Evolutionary conservation across 192 early-diverging fungal genomes (phyloP).

Genomic region (Coemansia sp.): DNA sequence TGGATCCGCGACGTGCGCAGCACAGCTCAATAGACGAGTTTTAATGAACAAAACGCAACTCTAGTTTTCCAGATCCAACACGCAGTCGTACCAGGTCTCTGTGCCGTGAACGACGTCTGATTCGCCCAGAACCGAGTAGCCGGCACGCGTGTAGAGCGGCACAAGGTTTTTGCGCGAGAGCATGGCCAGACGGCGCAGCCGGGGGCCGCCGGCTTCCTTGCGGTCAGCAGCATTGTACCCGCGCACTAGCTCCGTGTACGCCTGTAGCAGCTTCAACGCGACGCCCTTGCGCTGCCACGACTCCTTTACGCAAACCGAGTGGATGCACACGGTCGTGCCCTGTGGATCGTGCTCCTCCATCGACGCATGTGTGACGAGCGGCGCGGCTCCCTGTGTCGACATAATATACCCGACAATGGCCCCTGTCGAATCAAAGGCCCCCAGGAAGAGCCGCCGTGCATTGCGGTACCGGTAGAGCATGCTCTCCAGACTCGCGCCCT

Average conservation of each 20-base stretch:
- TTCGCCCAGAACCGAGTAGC: constrained; percentile 52
- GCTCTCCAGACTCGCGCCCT: constrained; percentile 26
- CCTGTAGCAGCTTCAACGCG: constrained; percentile 47
- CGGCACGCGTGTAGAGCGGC: constrained; percentile 57
- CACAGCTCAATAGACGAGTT: not conserved
- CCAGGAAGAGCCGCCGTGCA: constrained; percentile 36
- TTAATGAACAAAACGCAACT: not conserved
- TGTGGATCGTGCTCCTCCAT: constrained; percentile 57
- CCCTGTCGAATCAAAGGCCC: constrained; percentile 13
- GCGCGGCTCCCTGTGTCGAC: constrained; percentile 44
- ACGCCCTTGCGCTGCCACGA: constrained; percentile 53
- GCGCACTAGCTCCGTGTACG: constrained; percentile 45
- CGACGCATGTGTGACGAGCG: constrained; percentile 56
- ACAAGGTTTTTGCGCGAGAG: constrained; percentile 54
- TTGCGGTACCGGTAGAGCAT: constrained; percentile 27
- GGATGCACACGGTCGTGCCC: constrained; percentile 60
- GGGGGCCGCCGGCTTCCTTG: not conserved
- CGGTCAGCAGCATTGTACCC: constrained; percentile 18
- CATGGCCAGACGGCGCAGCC: constrained; percentile 49
- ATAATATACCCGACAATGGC: constrained; percentile 56
- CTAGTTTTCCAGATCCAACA: constrained; percentile 15
- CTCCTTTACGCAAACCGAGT: constrained; percentile 58
- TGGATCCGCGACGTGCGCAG: constrained; percentile 20
- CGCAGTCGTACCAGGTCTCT: constrained; percentile 40
- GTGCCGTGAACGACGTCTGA: constrained; percentile 57